Evolutionary conservation across 139 green algal species (phyloP), one percentile per base, ranked within the genome.

Genomic region (Micromonas commoda): DNA sequence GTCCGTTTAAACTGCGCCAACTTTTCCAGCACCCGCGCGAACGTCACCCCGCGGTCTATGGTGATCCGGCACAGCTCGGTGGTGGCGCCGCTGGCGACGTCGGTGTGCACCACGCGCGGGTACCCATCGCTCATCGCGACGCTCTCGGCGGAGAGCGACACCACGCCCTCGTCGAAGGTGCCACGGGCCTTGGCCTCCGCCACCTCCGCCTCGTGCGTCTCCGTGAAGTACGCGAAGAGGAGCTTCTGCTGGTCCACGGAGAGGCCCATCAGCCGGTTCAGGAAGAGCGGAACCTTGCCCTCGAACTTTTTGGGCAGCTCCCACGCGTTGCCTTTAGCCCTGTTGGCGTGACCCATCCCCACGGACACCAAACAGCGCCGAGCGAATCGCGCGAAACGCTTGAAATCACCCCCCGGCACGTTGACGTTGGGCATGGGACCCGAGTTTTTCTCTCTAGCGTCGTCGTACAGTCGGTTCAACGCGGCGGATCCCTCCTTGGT

Each of bases 401-500:
- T 26, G 4, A 68, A 68, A 24, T 16, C 19, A 24, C 9, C 61
- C 5, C 19, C 19, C 4, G 31, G 9, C 31, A 68, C 31, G 5
- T 68, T 68, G 9, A 68, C 61, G 9, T 5, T 32, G 9, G 9
- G 13, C 61, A 68, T 32, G 13, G 61, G 61, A 68, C 32, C 61
- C 5, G 9, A n/a, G n/a, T n/a, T 68, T 16, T 21, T 5, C n/a
- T 24, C 61, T 6, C 13, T 9, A 32, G 85, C 74, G 53, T 88
- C 84, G 0, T 82, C 37, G 32, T 87, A 87, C 31, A 89, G 37
- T 0, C 83, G 82, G 1, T 81, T 75, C 71, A 91, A 78, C 6
- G 87, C 85, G 2, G 77, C 37, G 0, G 21, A 64, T n/a, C 85
- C 87, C 64, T 78, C 88, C 73, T 75, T 78, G 80, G 84, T 87